phyloP scores from a whole-genome alignment of 805 yeast genomes.

The Dipodascus geniculatus region DNA sequence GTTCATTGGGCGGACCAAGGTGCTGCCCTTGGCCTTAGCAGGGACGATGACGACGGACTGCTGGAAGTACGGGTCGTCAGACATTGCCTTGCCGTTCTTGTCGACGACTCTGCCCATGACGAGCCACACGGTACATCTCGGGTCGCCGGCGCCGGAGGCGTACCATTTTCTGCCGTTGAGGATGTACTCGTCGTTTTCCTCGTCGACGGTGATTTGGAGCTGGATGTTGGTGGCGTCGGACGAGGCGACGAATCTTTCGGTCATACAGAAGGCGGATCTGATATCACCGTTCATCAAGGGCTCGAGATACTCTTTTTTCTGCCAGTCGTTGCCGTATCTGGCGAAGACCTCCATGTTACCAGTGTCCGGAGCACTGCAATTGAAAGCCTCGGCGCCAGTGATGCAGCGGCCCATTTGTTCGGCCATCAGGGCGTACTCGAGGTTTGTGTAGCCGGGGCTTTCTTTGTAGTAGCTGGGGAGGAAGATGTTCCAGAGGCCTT shows the following conservation, averaged over 20 bases:
- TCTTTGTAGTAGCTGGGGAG: slow-evolving; percentile 36
- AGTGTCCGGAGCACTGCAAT: slow-evolving; percentile 52
- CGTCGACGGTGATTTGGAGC: slow-evolving; percentile 30
- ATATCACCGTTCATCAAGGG: slow-evolving; percentile 45
- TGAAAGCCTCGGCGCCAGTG: slow-evolving; percentile 48
- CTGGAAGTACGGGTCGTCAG: slow-evolving; percentile 31
- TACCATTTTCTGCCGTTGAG: slow-evolving; percentile 58
- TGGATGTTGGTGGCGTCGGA: slow-evolving; percentile 53
- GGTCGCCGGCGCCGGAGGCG: slow-evolving; percentile 63
- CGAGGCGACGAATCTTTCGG: slow-evolving; percentile 48
- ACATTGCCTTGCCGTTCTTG: slow-evolving; percentile 9
- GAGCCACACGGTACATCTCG: slow-evolving; percentile 42
- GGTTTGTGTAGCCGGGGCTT: slow-evolving; percentile 47
- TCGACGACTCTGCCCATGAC: slow-evolving; percentile 40
- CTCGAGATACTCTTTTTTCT: slow-evolving; percentile 36
- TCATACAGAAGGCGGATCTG: slow-evolving; percentile 54
- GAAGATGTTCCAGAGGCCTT: slow-evolving; percentile 53
- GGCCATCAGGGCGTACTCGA: slow-evolving; percentile 58
- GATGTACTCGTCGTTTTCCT: slow-evolving; percentile 32
- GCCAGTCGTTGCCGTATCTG: slow-evolving; percentile 31
- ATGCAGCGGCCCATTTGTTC: slow-evolving; percentile 44
- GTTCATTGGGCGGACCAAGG: slow-evolving; percentile 36
- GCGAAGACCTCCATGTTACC: slow-evolving; percentile 44
- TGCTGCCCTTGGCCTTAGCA: slow-evolving; percentile 39
- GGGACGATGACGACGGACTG: slow-evolving; percentile 49